A percentile compares a stretch with the other conserved stretches of the same genome.
phyloP scores from a whole-genome alignment of 805 yeast species.

The Saturnispora besseyi region DNA sequence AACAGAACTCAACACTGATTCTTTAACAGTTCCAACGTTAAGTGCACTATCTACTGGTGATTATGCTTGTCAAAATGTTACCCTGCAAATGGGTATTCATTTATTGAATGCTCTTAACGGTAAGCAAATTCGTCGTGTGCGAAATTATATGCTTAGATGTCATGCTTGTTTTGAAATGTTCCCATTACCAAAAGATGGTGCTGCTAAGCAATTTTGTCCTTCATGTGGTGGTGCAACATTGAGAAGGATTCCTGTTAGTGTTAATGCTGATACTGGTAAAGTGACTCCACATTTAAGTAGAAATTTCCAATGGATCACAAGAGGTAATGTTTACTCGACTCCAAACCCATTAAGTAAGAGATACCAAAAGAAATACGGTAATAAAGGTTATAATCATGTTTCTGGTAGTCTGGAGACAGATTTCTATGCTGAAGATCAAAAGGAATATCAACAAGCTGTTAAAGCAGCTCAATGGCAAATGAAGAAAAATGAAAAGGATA shows the following conservation, averaged over 20 bases:
- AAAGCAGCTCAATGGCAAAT: slow-evolving; percentile 85
- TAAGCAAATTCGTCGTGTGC: slow-evolving; percentile 69
- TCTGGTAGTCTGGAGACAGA: slow-evolving; percentile 47
- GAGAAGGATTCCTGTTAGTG: slow-evolving; percentile 82
- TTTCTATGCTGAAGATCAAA: slow-evolving; percentile 84
- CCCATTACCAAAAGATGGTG: slow-evolving; percentile 69
- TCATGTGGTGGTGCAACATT: slow-evolving; percentile 92
- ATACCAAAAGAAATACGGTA: slow-evolving; percentile 62
- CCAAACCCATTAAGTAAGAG: slow-evolving; percentile 84
- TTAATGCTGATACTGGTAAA: slow-evolving; percentile 69
- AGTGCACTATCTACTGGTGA: slow-evolving; percentile 92
- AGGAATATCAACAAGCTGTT: slow-evolving; percentile 80
- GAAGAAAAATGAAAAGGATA: slow-evolving; percentile 73
- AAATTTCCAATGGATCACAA: slow-evolving; percentile 87
- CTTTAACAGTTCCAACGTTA: slow-evolving; percentile 34
- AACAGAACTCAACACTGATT: slow-evolving; percentile 27
- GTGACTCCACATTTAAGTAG: slow-evolving; percentile 81
- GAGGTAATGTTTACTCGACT: slow-evolving; percentile 75
- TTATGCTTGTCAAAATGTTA: slow-evolving; percentile 94
- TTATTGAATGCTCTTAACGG: slow-evolving; percentile 82
- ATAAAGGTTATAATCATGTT: slow-evolving; percentile 66
- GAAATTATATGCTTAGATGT: slow-evolving; percentile 92
- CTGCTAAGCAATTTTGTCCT: slow-evolving; percentile 83
- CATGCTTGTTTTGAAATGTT: slow-evolving; percentile 89
- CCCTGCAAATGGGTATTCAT: slow-evolving; percentile 82